Conservation (phyloP, 306 rosid genomes). For the Lathyrus tuberosus region DNA sequence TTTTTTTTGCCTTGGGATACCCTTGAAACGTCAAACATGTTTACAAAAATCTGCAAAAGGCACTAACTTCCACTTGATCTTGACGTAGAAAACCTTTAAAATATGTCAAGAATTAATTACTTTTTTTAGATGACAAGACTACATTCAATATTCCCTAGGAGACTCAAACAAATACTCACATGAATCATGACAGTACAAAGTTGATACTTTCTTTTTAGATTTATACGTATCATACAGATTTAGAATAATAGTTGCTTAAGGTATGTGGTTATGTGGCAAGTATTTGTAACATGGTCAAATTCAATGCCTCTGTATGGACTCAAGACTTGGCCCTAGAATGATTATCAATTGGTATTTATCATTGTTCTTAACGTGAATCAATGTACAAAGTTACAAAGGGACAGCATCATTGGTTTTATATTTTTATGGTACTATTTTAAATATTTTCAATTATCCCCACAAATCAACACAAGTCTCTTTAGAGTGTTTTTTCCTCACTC, state of each 20-base stretch:
- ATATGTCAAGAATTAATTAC: constrained; percentile 9
- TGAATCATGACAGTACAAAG: constrained; percentile 12
- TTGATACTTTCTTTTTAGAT: constrained; percentile 20
- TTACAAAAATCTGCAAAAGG: constrained; percentile 20
- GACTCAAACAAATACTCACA: constrained; percentile 15
- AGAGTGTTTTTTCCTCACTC: too few species aligned
- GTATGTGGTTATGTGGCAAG: background rate
- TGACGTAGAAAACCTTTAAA: constrained; percentile 4
- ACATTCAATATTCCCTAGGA: background rate
- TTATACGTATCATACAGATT: constrained; percentile 3
- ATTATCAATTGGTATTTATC: constrained; percentile 22
- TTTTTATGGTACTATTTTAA: background rate
- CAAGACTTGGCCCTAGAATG: background rate
- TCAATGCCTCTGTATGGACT: background rate
- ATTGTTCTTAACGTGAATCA: constrained; percentile 16
- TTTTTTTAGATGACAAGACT: background rate
- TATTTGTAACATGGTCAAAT: constrained; percentile 16
- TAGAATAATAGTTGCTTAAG: constrained; percentile 1
- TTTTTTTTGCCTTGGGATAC: background rate
- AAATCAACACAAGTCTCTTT: too few species aligned
- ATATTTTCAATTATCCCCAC: too few species aligned
- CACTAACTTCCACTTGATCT: background rate
- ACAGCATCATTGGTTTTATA: background rate
- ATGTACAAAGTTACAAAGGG: background rate
- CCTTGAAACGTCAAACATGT: background rate